phyloP scores from a whole-genome alignment of 2,329 filamentous ascomycete genomes.

The Penicillium sp. region DNA sequence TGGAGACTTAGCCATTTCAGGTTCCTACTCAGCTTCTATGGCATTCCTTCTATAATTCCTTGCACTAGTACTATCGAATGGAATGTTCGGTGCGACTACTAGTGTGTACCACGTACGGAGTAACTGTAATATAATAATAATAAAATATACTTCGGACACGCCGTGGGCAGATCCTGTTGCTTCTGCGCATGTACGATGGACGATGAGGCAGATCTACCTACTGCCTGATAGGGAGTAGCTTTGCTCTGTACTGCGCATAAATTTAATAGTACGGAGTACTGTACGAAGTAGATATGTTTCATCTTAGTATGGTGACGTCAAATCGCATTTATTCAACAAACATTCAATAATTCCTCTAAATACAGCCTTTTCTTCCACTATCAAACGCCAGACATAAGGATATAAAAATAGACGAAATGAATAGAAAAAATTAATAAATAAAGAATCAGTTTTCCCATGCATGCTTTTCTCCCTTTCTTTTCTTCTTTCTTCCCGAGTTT shows the following conservation, averaged over 20 bases:
- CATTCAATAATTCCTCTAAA: background rate
- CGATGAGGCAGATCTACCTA: too few species aligned
- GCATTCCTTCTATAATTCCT: background rate
- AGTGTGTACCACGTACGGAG: too few species aligned
- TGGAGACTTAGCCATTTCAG: background rate
- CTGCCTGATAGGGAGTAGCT: too few species aligned
- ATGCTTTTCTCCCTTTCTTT: background rate
- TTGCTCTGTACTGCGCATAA: too few species aligned
- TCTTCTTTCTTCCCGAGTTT: background rate
- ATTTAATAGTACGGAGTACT: too few species aligned
- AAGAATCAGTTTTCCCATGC: background rate
- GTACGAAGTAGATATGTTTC: too few species aligned
- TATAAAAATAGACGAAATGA: background rate
- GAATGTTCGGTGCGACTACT: background rate
- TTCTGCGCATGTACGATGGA: background rate
- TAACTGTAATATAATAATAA: too few species aligned
- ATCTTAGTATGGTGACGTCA: too few species aligned
- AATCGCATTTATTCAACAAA: too few species aligned
- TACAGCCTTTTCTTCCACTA: background rate
- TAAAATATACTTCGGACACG: too few species aligned
- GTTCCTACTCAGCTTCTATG: background rate
- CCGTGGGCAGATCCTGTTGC: too few species aligned
- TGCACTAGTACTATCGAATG: too few species aligned
- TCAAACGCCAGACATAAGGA: slow-evolving; percentile 1
- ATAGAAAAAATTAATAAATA: background rate